Percentiles rank a stretch among this genome's conserved stretches.
These are phyloP conservation scores for Cerrena zonata DNA, from an alignment of 1,284 basidiomycete species.

Conservation along the genomic window DNA sequence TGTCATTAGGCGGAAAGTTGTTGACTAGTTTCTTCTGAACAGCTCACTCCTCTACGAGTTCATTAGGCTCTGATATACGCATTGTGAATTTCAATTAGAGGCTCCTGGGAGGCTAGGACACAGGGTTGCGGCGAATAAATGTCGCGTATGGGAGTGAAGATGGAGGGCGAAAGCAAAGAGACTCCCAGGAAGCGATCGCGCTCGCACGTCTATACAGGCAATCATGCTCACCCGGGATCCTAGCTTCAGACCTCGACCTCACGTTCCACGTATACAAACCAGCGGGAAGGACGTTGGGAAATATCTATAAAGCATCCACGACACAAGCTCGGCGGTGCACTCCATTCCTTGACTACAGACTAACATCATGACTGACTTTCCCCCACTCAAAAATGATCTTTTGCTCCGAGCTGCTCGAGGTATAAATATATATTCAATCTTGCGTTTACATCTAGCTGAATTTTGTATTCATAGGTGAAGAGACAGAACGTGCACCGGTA, in stretches of 20 bases:
- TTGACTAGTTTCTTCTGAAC: too few relatives aligned
- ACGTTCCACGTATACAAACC: not conserved
- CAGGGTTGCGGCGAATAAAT: not conserved
- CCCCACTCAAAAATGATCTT: constrained; percentile 79
- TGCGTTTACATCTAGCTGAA: constrained; percentile 6
- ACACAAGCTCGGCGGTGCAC: too few relatives aligned
- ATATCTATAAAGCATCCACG: too few relatives aligned
- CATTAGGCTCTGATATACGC: constrained; percentile 47
- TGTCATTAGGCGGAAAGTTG: not conserved
- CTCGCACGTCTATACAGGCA: constrained; percentile 4
- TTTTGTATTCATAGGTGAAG: constrained; percentile 59
- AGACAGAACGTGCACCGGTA: constrained; percentile 87
- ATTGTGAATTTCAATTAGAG: constrained; percentile 12
- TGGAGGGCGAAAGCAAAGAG: constrained; percentile 2
- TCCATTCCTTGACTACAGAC: too few relatives aligned
- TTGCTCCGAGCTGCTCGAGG: constrained; percentile 83
- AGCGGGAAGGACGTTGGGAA: too few relatives aligned
- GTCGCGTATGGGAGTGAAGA: constrained; percentile 13
- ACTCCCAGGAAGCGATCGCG: constrained; percentile 3
- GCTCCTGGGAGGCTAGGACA: not conserved
- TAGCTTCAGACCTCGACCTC: not conserved
- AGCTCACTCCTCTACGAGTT: constrained; percentile 56
- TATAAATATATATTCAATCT: constrained; percentile 23
- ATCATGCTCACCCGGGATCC: constrained; percentile 3
- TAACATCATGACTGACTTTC: constrained; percentile 14